Evolutionary conservation across 2,329 filamentous ascomycete species (phyloP).

Genomic region (Leptographium flavum): DNA sequence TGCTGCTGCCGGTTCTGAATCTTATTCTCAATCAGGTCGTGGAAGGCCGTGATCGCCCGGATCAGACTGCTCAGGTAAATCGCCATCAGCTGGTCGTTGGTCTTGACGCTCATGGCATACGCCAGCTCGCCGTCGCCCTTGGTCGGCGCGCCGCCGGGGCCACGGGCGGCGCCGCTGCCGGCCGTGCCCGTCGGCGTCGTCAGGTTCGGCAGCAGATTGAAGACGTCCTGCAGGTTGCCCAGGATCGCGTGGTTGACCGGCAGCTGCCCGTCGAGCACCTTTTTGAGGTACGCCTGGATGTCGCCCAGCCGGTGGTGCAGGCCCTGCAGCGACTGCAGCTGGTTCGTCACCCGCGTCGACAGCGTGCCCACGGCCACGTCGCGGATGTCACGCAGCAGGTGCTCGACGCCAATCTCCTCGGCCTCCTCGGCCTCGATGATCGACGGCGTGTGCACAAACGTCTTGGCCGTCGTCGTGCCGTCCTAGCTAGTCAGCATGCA

Average conservation of each 20-base stretch:
- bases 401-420: slow-evolving; percentile 97
- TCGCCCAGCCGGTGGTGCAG: slow-evolving; percentile 88
- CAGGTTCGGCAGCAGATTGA: slow-evolving; percentile 94
- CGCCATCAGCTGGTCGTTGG: slow-evolving; percentile 96
- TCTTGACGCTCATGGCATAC: slow-evolving; percentile 97
- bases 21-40: slow-evolving; percentile 99
- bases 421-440: slow-evolving; percentile 98
- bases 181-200: slow-evolving; percentile 52
- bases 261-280: slow-evolving; percentile 82
- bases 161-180: slow-evolving; percentile 26
- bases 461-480: slow-evolving; percentile 90
- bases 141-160: slow-evolving; percentile 33
- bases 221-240: slow-evolving; percentile 96
- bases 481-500: slow-evolving; percentile 42
- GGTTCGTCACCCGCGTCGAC: slow-evolving; percentile 91
- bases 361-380: slow-evolving; percentile 95
- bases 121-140: slow-evolving; percentile 70
- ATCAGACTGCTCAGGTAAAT: slow-evolving; percentile 97
- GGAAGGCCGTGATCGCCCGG: slow-evolving; percentile 94
- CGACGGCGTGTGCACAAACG: slow-evolving; percentile 94
- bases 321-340: slow-evolving; percentile 92
- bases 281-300: slow-evolving; percentile 89
- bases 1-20: slow-evolving; percentile 97
- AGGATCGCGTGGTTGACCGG: slow-evolving; percentile 96
- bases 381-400: slow-evolving; percentile 91